Evolutionary conservation across 441 rosid genomes (phyloP).

Genomic region (Melastoma candidum): DNA sequence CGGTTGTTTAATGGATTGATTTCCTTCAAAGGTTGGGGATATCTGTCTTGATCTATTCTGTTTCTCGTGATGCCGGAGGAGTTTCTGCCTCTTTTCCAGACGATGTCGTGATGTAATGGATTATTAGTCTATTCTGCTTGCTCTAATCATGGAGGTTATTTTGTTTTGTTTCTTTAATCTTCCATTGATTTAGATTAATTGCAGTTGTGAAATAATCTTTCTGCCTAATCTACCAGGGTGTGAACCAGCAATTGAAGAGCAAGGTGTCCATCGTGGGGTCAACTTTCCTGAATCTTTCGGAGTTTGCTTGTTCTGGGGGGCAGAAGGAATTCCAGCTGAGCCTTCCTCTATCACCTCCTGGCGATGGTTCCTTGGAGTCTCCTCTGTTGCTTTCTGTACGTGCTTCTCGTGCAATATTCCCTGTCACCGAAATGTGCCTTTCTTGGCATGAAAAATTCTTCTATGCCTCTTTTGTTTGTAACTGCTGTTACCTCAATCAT

Average conservation of each 20-base stretch:
- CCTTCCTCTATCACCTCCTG: slow-evolving; percentile 30
- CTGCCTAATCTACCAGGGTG: slow-evolving; percentile 21
- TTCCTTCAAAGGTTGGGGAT: too few relatives aligned
- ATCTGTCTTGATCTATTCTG: too few relatives aligned
- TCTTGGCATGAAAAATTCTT: neutral
- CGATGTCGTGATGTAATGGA: too few relatives aligned
- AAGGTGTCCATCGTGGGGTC: slow-evolving; percentile 39
- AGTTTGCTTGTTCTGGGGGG: slow-evolving; percentile 28
- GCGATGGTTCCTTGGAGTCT: slow-evolving; percentile 13
- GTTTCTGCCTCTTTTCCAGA: neutral
- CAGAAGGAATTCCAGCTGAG: slow-evolving; percentile 39
- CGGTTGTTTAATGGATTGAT: too few relatives aligned
- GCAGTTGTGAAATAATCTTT: too few relatives aligned
- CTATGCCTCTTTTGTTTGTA: neutral
- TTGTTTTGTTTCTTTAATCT: too few relatives aligned
- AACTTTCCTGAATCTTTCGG: slow-evolving; percentile 46
- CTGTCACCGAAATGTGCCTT: neutral
- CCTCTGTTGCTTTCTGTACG: slow-evolving; percentile 41
- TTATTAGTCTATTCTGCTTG: too few relatives aligned
- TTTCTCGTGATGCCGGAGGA: neutral
- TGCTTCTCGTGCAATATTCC: slow-evolving; percentile 1
- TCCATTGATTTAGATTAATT: too few relatives aligned
- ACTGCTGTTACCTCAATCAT: slow-evolving; percentile 1
- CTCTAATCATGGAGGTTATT: neutral
- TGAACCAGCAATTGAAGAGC: slow-evolving; percentile 30